Conservation (phyloP, 225 moss, liverwort and hornwort species). For the Anthoceros angustus region DNA sequence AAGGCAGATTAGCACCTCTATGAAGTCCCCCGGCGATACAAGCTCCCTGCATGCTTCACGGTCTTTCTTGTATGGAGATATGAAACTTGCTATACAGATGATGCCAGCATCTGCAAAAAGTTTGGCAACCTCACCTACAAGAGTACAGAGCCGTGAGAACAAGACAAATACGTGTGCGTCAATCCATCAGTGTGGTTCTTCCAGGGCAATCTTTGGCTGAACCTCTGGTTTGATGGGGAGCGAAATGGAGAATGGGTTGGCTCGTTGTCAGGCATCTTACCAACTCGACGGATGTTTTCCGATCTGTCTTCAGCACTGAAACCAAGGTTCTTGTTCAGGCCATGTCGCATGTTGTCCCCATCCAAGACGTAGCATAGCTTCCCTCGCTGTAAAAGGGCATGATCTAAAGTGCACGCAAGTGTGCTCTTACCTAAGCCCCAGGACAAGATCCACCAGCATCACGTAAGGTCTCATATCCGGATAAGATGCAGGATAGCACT, state of each 20-base stretch:
- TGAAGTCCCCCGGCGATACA: conserved; percentile 29
- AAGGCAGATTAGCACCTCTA: conserved; percentile 15
- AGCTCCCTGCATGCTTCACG: conserved; percentile 32
- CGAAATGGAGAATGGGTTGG: too few species aligned
- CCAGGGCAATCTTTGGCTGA: background rate
- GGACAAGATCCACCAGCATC: background rate
- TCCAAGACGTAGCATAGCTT: conserved; percentile 51
- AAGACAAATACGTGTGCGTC: background rate
- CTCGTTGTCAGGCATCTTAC: background rate
- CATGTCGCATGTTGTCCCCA: conserved; percentile 53
- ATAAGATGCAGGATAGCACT: background rate
- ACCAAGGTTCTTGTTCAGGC: conserved; percentile 43
- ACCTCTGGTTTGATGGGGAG: too few species aligned
- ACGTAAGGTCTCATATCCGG: background rate
- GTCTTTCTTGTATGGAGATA: conserved; percentile 44
- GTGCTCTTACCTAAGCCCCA: conserved; percentile 36
- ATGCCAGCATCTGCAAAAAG: conserved; percentile 45
- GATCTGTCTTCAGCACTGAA: conserved; percentile 36
- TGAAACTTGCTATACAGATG: conserved; percentile 52
- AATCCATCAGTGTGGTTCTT: background rate
- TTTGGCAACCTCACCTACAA: conserved; percentile 39
- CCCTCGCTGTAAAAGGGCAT: conserved; percentile 27
- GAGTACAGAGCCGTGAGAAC: background rate
- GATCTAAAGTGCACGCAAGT: conserved; percentile 41
- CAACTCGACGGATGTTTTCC: conserved; percentile 45